phyloP scores from a whole-genome alignment of 1,139 yeast genomes.

The Pneumocystis jirovecii region DNA sequence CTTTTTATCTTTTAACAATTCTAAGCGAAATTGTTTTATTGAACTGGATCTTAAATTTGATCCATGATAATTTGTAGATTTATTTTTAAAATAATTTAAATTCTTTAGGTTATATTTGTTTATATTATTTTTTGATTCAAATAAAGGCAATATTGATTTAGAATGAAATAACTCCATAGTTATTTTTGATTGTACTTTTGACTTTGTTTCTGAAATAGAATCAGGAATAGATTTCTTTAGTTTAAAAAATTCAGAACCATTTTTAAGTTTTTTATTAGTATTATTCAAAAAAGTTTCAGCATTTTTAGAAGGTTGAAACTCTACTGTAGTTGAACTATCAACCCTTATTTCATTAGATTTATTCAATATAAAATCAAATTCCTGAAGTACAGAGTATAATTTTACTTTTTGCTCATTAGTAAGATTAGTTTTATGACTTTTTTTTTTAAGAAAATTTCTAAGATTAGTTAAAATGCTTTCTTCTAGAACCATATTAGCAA shows the following conservation, averaged over 20 bases:
- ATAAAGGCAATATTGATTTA: background rate
- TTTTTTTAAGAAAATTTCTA: conserved; percentile 51
- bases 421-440: conserved; percentile 34
- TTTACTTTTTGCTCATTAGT: conserved; percentile 18
- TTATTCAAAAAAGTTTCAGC: background rate
- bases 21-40: background rate
- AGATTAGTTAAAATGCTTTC: conserved; percentile 35
- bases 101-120: background rate
- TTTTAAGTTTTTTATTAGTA: background rate
- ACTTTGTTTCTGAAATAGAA: background rate
- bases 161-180: background rate
- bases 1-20: background rate
- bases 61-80: background rate
- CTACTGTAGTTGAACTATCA: background rate
- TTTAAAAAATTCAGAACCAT: background rate
- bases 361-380: conserved; percentile 6
- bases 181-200: background rate
- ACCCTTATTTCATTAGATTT: background rate
- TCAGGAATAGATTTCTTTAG: background rate
- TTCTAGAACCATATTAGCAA: conserved; percentile 35
- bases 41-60: background rate
- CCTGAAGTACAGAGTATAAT: conserved; percentile 14
- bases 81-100: background rate
- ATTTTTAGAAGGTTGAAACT: background rate
- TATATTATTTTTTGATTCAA: background rate